A percentile compares a stretch with the other conserved stretches of the same genome.
Evolutionary conservation across 208 protist genomes (phyloP).

Genomic region (Leishmania tropica): DNA sequence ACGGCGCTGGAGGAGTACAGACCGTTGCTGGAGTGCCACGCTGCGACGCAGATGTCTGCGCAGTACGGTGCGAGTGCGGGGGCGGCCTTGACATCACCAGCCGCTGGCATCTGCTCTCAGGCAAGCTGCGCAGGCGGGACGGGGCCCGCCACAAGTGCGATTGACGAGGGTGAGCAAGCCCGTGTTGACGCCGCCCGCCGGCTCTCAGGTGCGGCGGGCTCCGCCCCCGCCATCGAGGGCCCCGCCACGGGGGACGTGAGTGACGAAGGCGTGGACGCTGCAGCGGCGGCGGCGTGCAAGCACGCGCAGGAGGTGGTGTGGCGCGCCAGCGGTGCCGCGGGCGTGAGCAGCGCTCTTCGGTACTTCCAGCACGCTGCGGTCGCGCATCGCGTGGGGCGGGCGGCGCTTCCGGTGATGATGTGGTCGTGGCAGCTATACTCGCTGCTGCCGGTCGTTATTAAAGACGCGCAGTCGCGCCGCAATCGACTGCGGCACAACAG

Average conservation of each 20-base stretch:
- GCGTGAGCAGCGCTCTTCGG: conserved; percentile 31
- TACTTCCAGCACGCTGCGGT: conserved; percentile 53
- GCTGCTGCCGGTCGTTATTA: conserved; percentile 33
- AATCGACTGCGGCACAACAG: conserved; percentile 12
- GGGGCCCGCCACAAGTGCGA: background rate
- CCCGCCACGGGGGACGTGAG: background rate
- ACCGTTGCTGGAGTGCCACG: background rate
- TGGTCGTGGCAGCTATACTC: conserved; percentile 61
- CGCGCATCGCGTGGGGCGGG: conserved; percentile 32
- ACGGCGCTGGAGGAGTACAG: conserved; percentile 17
- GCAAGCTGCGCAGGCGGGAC: conserved; percentile 1
- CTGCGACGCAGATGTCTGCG: background rate
- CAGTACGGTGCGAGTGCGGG: background rate
- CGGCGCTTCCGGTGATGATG: conserved; percentile 51
- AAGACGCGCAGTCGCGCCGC: conserved; percentile 13
- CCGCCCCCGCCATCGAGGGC: background rate
- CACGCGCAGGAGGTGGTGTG: conserved; percentile 55
- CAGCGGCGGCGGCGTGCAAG: conserved; percentile 18
- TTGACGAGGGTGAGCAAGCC: background rate
- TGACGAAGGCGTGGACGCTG: background rate
- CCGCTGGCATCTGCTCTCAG: background rate
- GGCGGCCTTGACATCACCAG: background rate
- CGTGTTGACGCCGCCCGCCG: background rate
- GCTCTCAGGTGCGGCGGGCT: background rate
- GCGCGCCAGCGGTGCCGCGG: conserved; percentile 46